These are phyloP conservation scores for Pleurostoma richardsiae DNA, from an alignment of 2,329 filamentous ascomycete species.

Conservation along the genomic window DNA sequence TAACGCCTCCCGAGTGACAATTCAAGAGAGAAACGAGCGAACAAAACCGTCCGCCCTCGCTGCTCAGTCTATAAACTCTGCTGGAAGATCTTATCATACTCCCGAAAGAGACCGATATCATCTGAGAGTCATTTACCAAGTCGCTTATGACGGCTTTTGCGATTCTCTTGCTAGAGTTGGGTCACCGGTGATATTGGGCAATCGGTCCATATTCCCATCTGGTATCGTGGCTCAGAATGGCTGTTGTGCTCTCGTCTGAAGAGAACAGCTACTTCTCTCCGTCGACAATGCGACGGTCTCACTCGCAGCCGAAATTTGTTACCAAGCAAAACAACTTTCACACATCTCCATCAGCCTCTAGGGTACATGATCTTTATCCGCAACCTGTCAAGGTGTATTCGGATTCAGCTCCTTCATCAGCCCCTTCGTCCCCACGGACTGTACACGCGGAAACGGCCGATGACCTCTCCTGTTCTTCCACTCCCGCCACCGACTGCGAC, in stretches of 20 bases:
- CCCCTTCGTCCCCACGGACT: slow-evolving; percentile 51
- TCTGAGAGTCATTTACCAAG: neutral
- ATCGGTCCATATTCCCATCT: slow-evolving; percentile 13
- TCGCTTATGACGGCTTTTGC: slow-evolving; percentile 6
- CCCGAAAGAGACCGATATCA: too few species aligned
- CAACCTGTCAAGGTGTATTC: slow-evolving; percentile 35
- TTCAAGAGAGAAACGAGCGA: too few species aligned
- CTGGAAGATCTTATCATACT: too few species aligned
- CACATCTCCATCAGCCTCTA: slow-evolving; percentile 38
- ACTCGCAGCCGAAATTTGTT: slow-evolving; percentile 54
- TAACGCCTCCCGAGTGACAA: too few species aligned
- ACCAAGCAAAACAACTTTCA: slow-evolving; percentile 35
- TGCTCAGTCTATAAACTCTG: too few species aligned
- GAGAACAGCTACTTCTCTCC: slow-evolving; percentile 53
- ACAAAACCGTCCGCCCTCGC: too few species aligned
- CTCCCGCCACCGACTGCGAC: slow-evolving; percentile 55
- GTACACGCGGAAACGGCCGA: slow-evolving; percentile 47
- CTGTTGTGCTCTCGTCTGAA: slow-evolving; percentile 51
- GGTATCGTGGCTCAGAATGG: slow-evolving; percentile 33
- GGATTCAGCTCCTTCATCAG: slow-evolving; percentile 46
- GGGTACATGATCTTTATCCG: slow-evolving; percentile 41
- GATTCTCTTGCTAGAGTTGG: slow-evolving; percentile 9
- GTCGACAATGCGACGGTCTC: slow-evolving; percentile 50
- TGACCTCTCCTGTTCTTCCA: slow-evolving; percentile 55
- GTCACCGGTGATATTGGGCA: slow-evolving; percentile 18